Evolutionary conservation across 2,329 filamentous ascomycete genomes (phyloP).

Genomic region (Diaporthe citri): DNA sequence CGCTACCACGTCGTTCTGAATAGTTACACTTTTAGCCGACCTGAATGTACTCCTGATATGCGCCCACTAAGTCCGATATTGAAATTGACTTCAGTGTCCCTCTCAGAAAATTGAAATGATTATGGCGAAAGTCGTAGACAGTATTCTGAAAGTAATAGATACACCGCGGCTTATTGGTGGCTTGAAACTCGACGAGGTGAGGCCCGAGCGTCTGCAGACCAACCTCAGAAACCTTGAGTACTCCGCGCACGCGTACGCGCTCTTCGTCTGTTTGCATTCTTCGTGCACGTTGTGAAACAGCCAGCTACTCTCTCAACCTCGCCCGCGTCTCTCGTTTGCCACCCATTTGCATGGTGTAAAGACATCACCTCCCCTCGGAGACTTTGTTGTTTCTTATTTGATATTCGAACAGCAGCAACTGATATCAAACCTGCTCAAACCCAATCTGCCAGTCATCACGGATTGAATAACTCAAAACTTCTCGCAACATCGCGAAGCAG

Average conservation of each 20-base stretch:
- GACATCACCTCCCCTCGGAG: not conserved
- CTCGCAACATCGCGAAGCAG: not conserved
- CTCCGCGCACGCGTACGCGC: not conserved
- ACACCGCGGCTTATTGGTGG: not conserved
- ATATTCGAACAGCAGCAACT: not conserved
- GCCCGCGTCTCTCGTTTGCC: not conserved
- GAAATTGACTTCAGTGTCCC: not conserved
- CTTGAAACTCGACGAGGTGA: not conserved
- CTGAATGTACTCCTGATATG: not conserved
- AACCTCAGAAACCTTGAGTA: not conserved
- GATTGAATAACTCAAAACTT: not conserved
- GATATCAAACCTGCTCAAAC: not conserved
- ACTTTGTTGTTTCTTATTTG: not conserved
- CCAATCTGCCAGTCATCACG: not conserved
- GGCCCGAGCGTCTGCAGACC: not conserved
- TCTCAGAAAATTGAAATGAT: not conserved
- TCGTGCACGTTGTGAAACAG: not conserved
- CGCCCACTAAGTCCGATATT: too few species aligned
- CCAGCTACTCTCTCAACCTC: not conserved
- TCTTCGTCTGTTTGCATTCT: not conserved
- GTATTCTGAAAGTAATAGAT: not conserved
- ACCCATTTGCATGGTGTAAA: not conserved
- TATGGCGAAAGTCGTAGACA: too few species aligned
- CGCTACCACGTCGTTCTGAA: not conserved
- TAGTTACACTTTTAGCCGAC: not conserved